A percentile compares a stretch with the other conserved stretches of the same genome.
Evolutionary conservation across 2,329 filamentous ascomycete genomes (phyloP).

Genomic region (Sporothrix brunneoviolacea): DNA sequence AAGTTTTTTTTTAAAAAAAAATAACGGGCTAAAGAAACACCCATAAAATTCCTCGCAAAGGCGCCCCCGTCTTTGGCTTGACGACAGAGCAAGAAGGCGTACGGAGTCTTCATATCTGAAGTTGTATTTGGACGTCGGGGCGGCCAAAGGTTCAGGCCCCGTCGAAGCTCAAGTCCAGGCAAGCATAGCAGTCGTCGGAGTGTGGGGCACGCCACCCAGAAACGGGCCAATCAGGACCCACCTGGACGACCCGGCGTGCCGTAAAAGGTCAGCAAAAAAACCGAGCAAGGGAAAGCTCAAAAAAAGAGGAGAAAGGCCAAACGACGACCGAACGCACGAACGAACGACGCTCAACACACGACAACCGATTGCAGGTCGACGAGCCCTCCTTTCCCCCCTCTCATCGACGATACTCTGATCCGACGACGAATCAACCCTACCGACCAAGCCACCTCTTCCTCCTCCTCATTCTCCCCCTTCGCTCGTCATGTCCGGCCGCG

Average conservation of each 20-base stretch:
- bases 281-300: constrained; percentile 1
- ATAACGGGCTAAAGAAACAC: no score
- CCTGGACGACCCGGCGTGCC: constrained; percentile 3
- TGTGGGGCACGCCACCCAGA: constrained; percentile 5
- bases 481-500: constrained; percentile 28
- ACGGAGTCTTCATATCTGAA: no score
- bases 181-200: constrained; percentile 1
- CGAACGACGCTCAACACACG: neutral
- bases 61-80: no score
- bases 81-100: no score
- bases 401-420: no score
- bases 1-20: no score
- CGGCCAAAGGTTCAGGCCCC: no score
- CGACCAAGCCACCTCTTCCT: neutral
- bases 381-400: no score
- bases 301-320: constrained; percentile 9
- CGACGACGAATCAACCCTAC: neutral
- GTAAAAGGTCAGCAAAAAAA: constrained; percentile 12
- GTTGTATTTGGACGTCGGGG: no score
- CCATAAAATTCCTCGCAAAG: no score
- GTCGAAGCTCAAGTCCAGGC: neutral
- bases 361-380: neutral
- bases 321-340: constrained; percentile 5
- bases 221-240: neutral
- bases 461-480: neutral